Evolutionary conservation across 768 basidiomycete species (phyloP), one percentile per base, ranked within the genome.

Genomic region (Phaffia tasmanica): DNA sequence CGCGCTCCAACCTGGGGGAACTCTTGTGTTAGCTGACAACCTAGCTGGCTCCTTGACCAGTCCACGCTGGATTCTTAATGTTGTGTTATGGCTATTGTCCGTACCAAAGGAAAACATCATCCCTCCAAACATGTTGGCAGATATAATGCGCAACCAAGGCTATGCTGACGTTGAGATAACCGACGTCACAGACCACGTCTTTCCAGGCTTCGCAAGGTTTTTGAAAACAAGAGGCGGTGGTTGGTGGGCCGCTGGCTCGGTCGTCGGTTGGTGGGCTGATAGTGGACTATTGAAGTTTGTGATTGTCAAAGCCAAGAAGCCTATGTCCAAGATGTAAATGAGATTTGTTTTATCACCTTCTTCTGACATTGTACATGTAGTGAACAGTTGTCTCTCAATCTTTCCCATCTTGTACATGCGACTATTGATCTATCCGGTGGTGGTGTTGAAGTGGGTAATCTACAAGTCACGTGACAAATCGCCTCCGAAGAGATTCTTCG

Each of bases 21-120:
- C 77, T 18, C 75, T 86, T 59, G 83, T 82, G 9, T 78, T 86
- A 1, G 84, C 83, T 3, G 86, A 86, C 71, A 81, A 86, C 50
- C 82, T 82, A 70, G 82, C 85, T 78, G 21, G 35, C 23, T 27
- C 35, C 32, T 3, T 7, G 54, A 3, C 21, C 30, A 0, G 7
- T 23, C 1, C 29, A 42, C 19, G 48, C 50, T 2, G 32, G 1
- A 30, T 49, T 32, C 23, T 51, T 50, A n/a, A 49, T 27, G 23
- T 2, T n/a, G 49, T 65, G 23, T 48, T 59, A 11, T 51, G 57
- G 19, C 64, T 65, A 2, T 53, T 65, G 50, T 57, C 69, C 23
- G 80, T 86, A 76, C 83, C 83, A 0, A 70, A 70, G 53, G 74
- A 76, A 30, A 86, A 86, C 69, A 74, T 81, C 62, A 72, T 83